These are phyloP conservation scores for Colletotrichum eleusines DNA, from an alignment of 2,329 filamentous ascomycete species.

Conservation along the genomic window DNA sequence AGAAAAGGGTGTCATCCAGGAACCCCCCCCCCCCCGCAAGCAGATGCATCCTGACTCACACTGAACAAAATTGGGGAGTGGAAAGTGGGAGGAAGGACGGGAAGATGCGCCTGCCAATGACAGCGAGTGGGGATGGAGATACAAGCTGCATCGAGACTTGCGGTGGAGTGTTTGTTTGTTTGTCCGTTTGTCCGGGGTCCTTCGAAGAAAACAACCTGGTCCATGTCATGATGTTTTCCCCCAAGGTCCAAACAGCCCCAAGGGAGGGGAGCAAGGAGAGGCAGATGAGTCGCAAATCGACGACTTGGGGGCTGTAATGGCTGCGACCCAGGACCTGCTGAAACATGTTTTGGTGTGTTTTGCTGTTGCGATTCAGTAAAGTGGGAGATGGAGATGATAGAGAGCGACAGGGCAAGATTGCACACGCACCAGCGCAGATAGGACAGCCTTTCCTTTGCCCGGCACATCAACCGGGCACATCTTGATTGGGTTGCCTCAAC, in stretches of 20 bases:
- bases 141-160: constrained; percentile 12
- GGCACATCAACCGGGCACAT: not conserved
- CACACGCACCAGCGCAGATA: not conserved
- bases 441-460: not conserved
- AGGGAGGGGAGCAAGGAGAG: constrained; percentile 25
- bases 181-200: constrained; percentile 25
- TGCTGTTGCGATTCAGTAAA: not conserved
- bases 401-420: not conserved
- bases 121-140: constrained; percentile 6
- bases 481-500: not conserved
- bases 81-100: not conserved
- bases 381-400: not conserved
- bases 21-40: constrained; percentile 13
- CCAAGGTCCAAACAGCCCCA: constrained; percentile 31
- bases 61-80: not conserved
- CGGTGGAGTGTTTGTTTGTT: constrained; percentile 15
- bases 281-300: constrained; percentile 11
- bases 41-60: constrained; percentile 13
- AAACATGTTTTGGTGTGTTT: not conserved
- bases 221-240: constrained; percentile 22
- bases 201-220: constrained; percentile 18
- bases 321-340: not conserved
- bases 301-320: not conserved
- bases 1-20: not conserved
- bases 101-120: not conserved